Conservation (phyloP, 2,329 filamentous ascomycete genomes). For the Talaromyces sp. region DNA sequence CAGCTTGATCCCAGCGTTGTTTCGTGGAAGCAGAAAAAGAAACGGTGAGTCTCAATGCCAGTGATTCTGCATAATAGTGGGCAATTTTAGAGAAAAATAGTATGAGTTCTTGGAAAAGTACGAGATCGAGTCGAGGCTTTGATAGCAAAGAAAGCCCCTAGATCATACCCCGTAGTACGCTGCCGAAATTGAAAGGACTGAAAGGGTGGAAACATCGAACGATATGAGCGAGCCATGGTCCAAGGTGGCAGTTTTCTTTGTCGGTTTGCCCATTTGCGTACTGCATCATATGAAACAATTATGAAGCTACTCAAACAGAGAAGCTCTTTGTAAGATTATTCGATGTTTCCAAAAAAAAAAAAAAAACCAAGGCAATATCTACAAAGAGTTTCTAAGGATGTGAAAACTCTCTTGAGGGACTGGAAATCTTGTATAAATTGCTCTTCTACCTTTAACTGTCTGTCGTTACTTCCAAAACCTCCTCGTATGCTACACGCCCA, state of each 20-base stretch:
- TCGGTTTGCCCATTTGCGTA: not conserved
- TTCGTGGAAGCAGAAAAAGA: slow-evolving; percentile 37
- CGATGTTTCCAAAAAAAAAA: not conserved
- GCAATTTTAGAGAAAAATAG: slow-evolving; percentile 44
- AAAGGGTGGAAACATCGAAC: too few species aligned
- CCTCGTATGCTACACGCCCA: not conserved
- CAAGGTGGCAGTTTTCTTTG: not conserved
- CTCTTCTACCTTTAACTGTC: not conserved
- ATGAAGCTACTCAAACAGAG: not conserved
- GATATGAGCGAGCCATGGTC: not conserved
- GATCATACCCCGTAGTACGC: not conserved
- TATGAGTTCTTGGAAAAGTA: slow-evolving; percentile 29
- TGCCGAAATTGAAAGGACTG: not conserved
- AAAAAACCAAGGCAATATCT: not conserved
- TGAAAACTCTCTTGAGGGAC: not conserved
- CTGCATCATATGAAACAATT: not conserved
- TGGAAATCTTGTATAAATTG: not conserved
- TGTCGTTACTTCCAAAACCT: not conserved
- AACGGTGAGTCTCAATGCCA: slow-evolving; percentile 46
- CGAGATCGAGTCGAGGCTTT: not conserved
- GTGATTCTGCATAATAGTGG: slow-evolving; percentile 34
- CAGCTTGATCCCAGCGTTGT: slow-evolving; percentile 63
- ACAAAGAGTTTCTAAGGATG: not conserved
- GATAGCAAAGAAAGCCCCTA: not conserved
- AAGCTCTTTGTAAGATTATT: not conserved